Evolutionary conservation across 805 yeast species (phyloP).

Genomic region (Tetrapisispora iriomotensis): DNA sequence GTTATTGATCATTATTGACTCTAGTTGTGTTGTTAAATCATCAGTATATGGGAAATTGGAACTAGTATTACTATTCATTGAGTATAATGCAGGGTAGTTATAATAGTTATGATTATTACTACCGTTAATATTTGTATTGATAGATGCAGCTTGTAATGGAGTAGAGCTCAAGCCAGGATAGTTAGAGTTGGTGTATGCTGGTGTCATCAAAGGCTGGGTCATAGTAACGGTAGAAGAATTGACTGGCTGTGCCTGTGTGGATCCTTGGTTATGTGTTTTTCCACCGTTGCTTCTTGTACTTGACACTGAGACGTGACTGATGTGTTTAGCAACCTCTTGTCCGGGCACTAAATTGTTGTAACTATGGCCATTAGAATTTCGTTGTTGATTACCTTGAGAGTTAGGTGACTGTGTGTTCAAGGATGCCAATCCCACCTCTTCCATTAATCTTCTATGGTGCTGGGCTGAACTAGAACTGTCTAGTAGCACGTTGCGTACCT

Average conservation of each 20-base stretch:
- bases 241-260: slow-evolving; percentile 2
- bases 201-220: background rate
- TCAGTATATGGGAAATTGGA: slow-evolving; percentile 13
- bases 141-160: background rate
- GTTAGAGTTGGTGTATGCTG: background rate
- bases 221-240: background rate
- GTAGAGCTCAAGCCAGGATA: background rate
- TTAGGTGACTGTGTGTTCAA: slow-evolving; percentile 1
- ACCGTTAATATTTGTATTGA: background rate
- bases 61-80: slow-evolving; percentile 6
- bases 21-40: slow-evolving; percentile 23
- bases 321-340: slow-evolving; percentile 12
- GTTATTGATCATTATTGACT: slow-evolving; percentile 20
- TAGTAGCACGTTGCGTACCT: slow-evolving; percentile 51
- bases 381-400: background rate
- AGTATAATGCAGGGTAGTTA: slow-evolving; percentile 26
- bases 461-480: slow-evolving; percentile 52
- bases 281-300: slow-evolving; percentile 26
- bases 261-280: slow-evolving; percentile 12
- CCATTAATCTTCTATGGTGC: slow-evolving; percentile 77
- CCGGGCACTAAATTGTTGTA: background rate
- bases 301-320: slow-evolving; percentile 25
- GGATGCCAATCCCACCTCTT: slow-evolving; percentile 66
- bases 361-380: slow-evolving; percentile 1
- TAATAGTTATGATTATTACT: slow-evolving; percentile 7